These are phyloP conservation scores for Cardamine occulta DNA, from an alignment of 345 rosid species.

Conservation along the genomic window DNA sequence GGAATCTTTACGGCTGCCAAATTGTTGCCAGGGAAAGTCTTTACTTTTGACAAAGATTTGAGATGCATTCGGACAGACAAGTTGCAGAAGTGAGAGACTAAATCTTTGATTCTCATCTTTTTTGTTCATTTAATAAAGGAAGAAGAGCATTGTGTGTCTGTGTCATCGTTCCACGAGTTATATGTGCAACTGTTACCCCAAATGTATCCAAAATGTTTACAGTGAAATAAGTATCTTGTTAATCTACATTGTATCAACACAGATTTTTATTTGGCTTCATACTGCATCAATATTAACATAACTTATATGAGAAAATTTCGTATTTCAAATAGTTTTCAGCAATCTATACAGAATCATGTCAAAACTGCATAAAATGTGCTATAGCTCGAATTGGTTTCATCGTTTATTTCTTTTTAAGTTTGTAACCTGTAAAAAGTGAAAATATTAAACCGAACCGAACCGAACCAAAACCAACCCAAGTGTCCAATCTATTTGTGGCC, in stretches of 20 bases:
- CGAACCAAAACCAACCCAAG: constrained; percentile 2
- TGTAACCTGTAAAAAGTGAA: too few relatives aligned
- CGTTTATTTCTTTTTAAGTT: too few relatives aligned
- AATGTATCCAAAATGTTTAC: constrained; percentile 21
- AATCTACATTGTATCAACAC: neutral
- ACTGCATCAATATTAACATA: neutral
- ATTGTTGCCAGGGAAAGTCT: constrained; percentile 53
- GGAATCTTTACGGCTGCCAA: constrained; percentile 48
- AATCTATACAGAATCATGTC: neutral
- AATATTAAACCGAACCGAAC: neutral
- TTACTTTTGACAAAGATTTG: constrained; percentile 60
- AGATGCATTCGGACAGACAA: constrained; percentile 50
- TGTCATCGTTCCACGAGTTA: constrained; percentile 27
- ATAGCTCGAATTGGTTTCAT: neutral
- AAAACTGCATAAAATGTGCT: neutral
- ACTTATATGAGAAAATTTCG: neutral
- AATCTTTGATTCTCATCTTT: constrained; percentile 14
- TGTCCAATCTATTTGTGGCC: neutral
- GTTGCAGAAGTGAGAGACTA: constrained; percentile 12
- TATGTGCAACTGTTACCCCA: neutral
- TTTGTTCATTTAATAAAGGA: constrained; percentile 10
- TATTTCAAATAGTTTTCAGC: too few relatives aligned
- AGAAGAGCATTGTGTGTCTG: neutral
- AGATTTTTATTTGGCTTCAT: neutral
- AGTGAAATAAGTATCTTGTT: neutral